Evolutionary conservation across 306 rosid genomes (phyloP).

Genomic region (Acacia melanoxylon): DNA sequence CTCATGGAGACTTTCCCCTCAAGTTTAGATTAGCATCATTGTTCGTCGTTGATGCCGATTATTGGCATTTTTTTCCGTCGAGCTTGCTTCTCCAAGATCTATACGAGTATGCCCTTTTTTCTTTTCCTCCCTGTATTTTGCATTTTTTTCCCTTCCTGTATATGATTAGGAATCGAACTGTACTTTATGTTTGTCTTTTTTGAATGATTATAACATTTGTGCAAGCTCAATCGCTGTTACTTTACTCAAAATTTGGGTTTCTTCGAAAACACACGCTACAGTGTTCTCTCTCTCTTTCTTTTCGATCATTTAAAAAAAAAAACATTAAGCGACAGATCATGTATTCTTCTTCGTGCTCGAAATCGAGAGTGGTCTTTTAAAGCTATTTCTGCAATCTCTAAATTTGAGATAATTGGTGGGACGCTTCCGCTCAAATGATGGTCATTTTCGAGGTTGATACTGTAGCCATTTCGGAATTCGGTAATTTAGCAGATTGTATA

Average conservation of each 20-base stretch:
- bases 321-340: conserved; percentile 12
- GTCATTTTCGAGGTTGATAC: conserved; percentile 27
- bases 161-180: conserved; percentile 54
- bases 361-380: conserved; percentile 33
- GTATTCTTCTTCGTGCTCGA: conserved; percentile 28
- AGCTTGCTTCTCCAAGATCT: conserved; percentile 74
- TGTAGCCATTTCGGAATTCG: not conserved
- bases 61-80: conserved; percentile 49
- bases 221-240: not conserved
- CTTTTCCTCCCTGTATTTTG: conserved; percentile 14
- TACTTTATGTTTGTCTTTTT: conserved; percentile 29
- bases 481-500: not conserved
- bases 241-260: conserved; percentile 48
- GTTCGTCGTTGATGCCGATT: conserved; percentile 45
- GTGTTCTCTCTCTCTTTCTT: conserved; percentile 24
- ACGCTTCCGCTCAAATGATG: conserved; percentile 36
- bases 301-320: not conserved
- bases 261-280: conserved; percentile 39
- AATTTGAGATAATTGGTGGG: conserved; percentile 46
- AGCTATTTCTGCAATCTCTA: conserved; percentile 24
- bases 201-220: not conserved
- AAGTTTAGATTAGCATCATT: conserved; percentile 58
- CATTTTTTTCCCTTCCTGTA: conserved; percentile 15
- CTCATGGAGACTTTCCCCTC: conserved; percentile 42
- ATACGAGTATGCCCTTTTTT: conserved; percentile 70